Evolutionary conservation across 164 flowering plant species (phyloP).

Genomic region (Buxus sempervirens): DNA sequence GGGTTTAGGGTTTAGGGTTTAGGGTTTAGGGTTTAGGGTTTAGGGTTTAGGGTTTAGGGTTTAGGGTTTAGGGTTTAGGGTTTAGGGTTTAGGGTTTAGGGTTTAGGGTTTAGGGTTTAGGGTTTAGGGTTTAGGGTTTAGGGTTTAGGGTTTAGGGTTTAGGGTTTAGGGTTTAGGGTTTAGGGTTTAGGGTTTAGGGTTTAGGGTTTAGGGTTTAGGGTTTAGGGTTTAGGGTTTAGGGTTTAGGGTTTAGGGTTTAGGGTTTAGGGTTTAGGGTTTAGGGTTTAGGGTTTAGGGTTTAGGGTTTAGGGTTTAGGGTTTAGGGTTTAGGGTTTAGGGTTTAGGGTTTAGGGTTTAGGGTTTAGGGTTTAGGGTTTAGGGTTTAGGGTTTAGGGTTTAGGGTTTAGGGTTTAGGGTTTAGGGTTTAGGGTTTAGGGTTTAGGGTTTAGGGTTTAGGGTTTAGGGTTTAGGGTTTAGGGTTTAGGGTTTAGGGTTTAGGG

Average conservation of each 20-base stretch:
- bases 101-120: constrained; percentile 1
- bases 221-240: constrained; percentile 2
- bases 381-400: too few species aligned
- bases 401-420: constrained; percentile 1
- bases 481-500: constrained; percentile 5
- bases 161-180: not conserved
- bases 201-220: constrained; percentile 5
- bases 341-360: not conserved
- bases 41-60: not conserved
- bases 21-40: constrained; percentile 7
- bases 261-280: constrained; percentile 5
- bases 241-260: constrained; percentile 5
- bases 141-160: constrained; percentile 7
- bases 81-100: constrained; percentile 4
- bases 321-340: not conserved
- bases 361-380: too few species aligned
- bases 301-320: constrained; percentile 1
- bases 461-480: constrained; percentile 4
- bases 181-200: constrained; percentile 5
- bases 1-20: constrained; percentile 5
- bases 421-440: constrained; percentile 1
- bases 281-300: not conserved
- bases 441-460: not conserved
- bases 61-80: not conserved
- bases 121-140: constrained; percentile 9